These are phyloP conservation scores for Cercospora sesami DNA, from an alignment of 2,329 filamentous ascomycete species.

Conservation along the genomic window DNA sequence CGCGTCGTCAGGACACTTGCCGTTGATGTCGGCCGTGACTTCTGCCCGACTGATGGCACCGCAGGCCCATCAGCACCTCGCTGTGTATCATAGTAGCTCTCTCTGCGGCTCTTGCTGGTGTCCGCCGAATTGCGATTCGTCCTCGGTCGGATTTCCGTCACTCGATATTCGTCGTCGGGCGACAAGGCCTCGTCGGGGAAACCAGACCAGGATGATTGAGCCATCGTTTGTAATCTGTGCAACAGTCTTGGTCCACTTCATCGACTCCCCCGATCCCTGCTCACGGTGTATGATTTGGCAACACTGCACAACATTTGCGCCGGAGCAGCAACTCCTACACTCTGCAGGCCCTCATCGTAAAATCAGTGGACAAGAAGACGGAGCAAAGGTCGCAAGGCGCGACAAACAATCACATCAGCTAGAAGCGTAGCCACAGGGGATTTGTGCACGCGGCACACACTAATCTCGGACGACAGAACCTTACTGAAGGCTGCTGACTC, in stretches of 20 bases:
- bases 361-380: not conserved
- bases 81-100: slow-evolving; percentile 29
- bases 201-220: slow-evolving; percentile 11
- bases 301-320: not conserved
- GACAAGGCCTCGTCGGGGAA: slow-evolving; percentile 11
- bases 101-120: slow-evolving; percentile 26
- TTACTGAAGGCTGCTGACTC: not conserved
- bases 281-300: not conserved
- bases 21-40: slow-evolving; percentile 24
- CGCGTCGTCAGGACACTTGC: slow-evolving; percentile 19
- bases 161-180: slow-evolving; percentile 12
- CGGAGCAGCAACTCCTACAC: not conserved
- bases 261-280: not conserved
- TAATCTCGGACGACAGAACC: slow-evolving; percentile 9
- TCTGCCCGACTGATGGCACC: not conserved
- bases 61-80: slow-evolving; percentile 25
- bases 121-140: slow-evolving; percentile 21
- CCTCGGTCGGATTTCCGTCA: slow-evolving; percentile 4
- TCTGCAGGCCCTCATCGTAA: not conserved
- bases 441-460: slow-evolving; percentile 2
- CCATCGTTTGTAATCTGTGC: not conserved
- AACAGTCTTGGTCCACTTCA: not conserved
- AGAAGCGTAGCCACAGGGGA: not conserved
- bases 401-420: not conserved
- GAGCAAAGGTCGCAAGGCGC: not conserved